Percentiles rank a stretch among this genome's conserved stretches.
Conservation (phyloP, 2,329 filamentous ascomycete genomes). For the Clathrospora elynae region DNA sequence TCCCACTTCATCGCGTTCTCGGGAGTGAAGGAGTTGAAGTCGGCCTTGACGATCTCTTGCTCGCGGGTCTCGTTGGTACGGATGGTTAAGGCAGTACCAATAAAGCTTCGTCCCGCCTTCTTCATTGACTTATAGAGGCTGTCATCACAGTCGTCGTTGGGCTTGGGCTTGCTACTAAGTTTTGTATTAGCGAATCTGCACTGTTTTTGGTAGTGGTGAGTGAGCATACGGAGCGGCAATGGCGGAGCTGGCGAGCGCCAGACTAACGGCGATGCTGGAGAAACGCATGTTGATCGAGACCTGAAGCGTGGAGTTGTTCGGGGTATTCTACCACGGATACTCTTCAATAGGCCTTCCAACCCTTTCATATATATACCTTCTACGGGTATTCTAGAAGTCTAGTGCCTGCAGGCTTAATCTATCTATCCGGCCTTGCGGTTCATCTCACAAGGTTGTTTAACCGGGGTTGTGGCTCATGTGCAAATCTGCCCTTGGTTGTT, state of each 20-base stretch:
- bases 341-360: background rate
- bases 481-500: constrained; percentile 7
- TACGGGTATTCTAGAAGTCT: constrained; percentile 28
- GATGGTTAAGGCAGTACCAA: constrained; percentile 35
- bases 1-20: constrained; percentile 45
- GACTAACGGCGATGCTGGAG: constrained; percentile 29
- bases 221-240: constrained; percentile 25
- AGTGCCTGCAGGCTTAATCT: constrained; percentile 15
- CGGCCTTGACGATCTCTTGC: constrained; percentile 30
- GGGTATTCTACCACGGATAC: constrained; percentile 14
- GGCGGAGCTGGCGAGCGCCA: constrained; percentile 31
- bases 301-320: background rate
- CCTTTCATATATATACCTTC: constrained; percentile 21
- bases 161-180: constrained; percentile 8
- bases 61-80: constrained; percentile 33
- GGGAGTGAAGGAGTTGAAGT: constrained; percentile 40
- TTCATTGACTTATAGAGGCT: constrained; percentile 36
- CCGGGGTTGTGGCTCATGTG: constrained; percentile 22
- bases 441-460: constrained; percentile 20
- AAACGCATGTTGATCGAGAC: constrained; percentile 31
- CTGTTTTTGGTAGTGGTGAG: background rate
- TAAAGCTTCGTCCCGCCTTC: constrained; percentile 29
- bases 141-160: constrained; percentile 15
- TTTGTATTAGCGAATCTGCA: background rate
- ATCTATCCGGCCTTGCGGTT: constrained; percentile 19